Evolutionary conservation across 768 basidiomycete genomes (phyloP).

Genomic region (Phylloporus arenicola): DNA sequence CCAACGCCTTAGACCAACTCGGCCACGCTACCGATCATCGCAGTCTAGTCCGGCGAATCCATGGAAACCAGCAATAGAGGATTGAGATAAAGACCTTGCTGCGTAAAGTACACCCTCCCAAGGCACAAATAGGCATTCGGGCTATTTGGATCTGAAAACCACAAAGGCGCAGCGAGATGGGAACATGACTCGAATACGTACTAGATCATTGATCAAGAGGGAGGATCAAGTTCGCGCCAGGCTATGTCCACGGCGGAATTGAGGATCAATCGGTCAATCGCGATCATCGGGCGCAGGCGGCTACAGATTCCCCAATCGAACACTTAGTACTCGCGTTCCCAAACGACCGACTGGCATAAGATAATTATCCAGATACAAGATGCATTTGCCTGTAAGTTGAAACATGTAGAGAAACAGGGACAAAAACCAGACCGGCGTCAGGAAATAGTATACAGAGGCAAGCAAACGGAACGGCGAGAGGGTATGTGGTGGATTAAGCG

Average conservation of each 20-base stretch:
- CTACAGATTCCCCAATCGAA: not conserved
- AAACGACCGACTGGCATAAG: not conserved
- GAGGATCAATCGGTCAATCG: not conserved
- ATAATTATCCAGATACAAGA: conserved; percentile 18
- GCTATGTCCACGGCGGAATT: not conserved
- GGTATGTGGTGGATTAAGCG: conserved; percentile 26
- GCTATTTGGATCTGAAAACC: no score
- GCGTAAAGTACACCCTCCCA: no score
- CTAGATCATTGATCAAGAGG: no score
- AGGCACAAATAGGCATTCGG: no score
- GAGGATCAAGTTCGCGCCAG: not conserved
- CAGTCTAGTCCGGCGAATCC: not conserved
- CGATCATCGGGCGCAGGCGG: not conserved
- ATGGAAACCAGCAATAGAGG: not conserved
- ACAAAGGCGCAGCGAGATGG: no score
- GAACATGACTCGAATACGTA: no score
- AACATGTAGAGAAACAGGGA: conserved; percentile 7
- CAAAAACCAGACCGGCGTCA: conserved; percentile 9
- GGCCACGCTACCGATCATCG: conserved; percentile 60
- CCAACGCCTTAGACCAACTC: conserved; percentile 91
- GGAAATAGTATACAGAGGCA: conserved; percentile 25
- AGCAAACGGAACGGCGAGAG: conserved; percentile 18
- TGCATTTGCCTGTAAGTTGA: conserved; percentile 14
- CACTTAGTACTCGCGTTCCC: not conserved
- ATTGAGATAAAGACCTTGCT: not conserved